Percentiles rank a stretch among this genome's conserved stretches.
phyloP scores from a whole-genome alignment of 495 filamentous ascomycete species.

The Pseudevernia furfuracea region DNA sequence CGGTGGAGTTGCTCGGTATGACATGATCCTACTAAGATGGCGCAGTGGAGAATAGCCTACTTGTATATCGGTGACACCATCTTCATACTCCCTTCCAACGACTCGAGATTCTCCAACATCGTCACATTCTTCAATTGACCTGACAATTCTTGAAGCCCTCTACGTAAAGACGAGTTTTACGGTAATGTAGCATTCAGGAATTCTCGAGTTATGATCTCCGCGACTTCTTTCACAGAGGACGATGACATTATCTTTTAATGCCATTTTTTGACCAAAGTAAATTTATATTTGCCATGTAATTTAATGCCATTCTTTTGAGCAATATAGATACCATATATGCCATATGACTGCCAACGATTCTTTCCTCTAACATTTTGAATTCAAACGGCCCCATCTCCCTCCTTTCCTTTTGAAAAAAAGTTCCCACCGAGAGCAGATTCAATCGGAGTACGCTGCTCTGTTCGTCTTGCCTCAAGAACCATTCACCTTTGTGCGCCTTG shows the following conservation, averaged over 20 bases:
- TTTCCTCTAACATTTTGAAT: neutral
- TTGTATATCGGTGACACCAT: no score
- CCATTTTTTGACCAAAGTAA: neutral
- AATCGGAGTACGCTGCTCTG: neutral
- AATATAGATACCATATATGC: neutral
- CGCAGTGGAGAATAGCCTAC: no score
- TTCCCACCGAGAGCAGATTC: neutral
- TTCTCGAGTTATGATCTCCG: neutral
- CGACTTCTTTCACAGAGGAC: neutral
- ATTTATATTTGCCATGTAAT: no score
- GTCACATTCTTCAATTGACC: no score
- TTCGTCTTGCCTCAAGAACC: neutral
- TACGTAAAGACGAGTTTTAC: neutral
- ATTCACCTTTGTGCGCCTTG: neutral
- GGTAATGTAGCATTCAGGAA: neutral
- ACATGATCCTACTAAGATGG: no score
- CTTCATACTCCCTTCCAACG: no score
- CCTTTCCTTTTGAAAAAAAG: neutral
- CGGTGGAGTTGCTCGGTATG: no score
- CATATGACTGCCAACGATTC: neutral
- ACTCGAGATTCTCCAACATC: no score
- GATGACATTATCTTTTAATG: neutral
- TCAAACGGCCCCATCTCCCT: neutral
- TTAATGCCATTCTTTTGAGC: neutral
- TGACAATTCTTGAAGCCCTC: no score